Evolutionary conservation across 192 early-diverging fungal genomes (phyloP), one percentile per base, ranked within the genome.

Genomic region (Mortierella claussenii): DNA sequence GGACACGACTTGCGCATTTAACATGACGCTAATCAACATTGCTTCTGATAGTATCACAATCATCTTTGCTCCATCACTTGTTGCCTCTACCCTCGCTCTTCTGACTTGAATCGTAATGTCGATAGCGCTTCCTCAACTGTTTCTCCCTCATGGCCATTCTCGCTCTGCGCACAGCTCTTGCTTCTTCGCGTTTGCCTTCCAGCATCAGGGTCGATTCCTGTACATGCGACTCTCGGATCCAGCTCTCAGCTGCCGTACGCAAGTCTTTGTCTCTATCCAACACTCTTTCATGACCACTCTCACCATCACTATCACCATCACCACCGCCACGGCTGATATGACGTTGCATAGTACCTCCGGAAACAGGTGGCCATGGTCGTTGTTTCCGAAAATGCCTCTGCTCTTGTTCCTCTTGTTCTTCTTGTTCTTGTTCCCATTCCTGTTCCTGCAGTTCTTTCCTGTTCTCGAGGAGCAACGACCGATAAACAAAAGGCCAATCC

Each of bases 201-300:
- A 57, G 42, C 2, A 57, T 24, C 37, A 57, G 26, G 1, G 40
- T 27, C 15, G 55, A 28, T 27, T 57, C 55, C 15, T 26, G 17
- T 28, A 27, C 26, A 12, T 57, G 55, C 2, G 27, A 27, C 37
- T 57, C 40, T 21, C 55, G 55, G 27, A 57, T 44, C 55, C 42
- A 45, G 1, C 42, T n/a, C 15, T 42, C 36, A 26, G 23, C 50
- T 52, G 27, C 7, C 8, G 50, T 24, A 52, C 8, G 8, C 15
- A 15, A 17, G 36, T 58, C 56, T 46, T 45, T 30, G n/a, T 45
- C 56, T 18, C 17, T 46, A 26, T 31, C n/a, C n/a, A n/a, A n/a
- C n/a, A n/a, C 7, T 8, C 18, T 46, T 1, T 58, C 27, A 18
- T 58, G 2, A 32, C 46, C 12, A 17, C 7, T 55, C 23, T 24